Conservation (phyloP, 1,284 basidiomycete species). For the Cryptococcus hybrid region DNA sequence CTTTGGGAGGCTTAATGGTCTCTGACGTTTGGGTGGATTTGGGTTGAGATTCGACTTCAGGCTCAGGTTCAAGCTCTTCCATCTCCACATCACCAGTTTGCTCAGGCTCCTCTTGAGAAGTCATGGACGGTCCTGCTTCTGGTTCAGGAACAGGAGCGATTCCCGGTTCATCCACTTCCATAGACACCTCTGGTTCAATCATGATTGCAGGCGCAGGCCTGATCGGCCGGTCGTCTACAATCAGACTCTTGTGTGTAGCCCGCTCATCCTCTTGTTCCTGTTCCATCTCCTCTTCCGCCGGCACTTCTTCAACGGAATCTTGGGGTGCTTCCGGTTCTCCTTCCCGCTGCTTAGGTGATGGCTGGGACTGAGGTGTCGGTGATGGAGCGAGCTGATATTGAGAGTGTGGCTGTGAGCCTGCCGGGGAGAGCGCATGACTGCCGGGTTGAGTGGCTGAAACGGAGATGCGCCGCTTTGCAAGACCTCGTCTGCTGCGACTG, state of each 20-base stretch:
- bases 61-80: not conserved
- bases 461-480: not conserved
- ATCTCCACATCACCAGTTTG: not conserved
- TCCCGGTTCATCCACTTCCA: conserved; percentile 3
- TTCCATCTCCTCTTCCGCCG: not conserved
- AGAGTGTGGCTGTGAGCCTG: not conserved
- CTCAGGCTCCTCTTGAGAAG: conserved; percentile 3
- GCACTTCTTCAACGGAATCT: no score
- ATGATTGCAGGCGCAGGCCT: conserved; percentile 6
- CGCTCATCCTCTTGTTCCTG: not conserved
- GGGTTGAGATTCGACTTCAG: not conserved
- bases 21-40: not conserved
- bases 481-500: not conserved
- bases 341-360: not conserved
- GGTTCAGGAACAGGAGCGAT: not conserved
- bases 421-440: conserved; percentile 17
- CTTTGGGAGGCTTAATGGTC: not conserved
- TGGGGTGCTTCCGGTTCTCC: not conserved
- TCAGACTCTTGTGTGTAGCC: not conserved
- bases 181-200: conserved; percentile 3
- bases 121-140: not conserved
- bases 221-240: conserved; percentile 13
- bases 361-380: not conserved
- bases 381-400: not conserved
- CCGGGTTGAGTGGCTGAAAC: conserved; percentile 22